Conservation (phyloP, 1,139 yeast species). For the Pichia sp. region DNA sequence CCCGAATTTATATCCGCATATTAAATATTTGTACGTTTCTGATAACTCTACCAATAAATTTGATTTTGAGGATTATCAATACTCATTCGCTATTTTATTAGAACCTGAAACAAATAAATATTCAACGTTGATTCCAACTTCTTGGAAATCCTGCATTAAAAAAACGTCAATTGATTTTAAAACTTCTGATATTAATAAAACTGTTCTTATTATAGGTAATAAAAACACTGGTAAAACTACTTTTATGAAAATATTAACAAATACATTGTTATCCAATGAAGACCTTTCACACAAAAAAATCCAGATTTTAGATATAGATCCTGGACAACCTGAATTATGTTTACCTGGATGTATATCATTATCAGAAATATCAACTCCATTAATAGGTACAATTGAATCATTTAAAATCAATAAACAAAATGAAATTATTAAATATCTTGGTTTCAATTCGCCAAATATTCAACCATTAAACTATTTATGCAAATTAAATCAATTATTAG, state of each 20-base stretch:
- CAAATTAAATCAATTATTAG: constrained; percentile 40
- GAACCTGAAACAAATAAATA: constrained; percentile 8
- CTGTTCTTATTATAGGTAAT: constrained; percentile 47
- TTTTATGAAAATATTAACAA: constrained; percentile 49
- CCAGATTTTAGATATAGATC: constrained; percentile 72
- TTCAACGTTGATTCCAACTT: constrained; percentile 15
- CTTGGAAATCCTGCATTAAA: constrained; percentile 22
- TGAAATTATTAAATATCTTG: constrained; percentile 43
- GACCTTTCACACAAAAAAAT: constrained; percentile 13
- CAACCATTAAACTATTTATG: constrained; percentile 53
- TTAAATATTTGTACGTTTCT: constrained; percentile 36
- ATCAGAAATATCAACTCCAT: constrained; percentile 29
- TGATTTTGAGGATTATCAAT: constrained; percentile 16
- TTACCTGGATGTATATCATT: constrained; percentile 64
- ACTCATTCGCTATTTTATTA: constrained; percentile 8
- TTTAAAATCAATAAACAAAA: constrained; percentile 20
- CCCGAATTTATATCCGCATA: constrained; percentile 43
- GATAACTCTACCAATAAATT: constrained; percentile 1
- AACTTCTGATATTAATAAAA: constrained; percentile 9
- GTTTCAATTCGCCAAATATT: constrained; percentile 68
- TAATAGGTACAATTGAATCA: constrained; percentile 31
- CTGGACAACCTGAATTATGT: constrained; percentile 84
- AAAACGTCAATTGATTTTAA: constrained; percentile 5
- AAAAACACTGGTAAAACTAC: constrained; percentile 88
- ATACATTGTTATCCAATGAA: constrained; percentile 31